Percentiles rank a stretch among this genome's conserved stretches.
Conservation (phyloP, 441 rosid genomes). For the Croton setiger region DNA sequence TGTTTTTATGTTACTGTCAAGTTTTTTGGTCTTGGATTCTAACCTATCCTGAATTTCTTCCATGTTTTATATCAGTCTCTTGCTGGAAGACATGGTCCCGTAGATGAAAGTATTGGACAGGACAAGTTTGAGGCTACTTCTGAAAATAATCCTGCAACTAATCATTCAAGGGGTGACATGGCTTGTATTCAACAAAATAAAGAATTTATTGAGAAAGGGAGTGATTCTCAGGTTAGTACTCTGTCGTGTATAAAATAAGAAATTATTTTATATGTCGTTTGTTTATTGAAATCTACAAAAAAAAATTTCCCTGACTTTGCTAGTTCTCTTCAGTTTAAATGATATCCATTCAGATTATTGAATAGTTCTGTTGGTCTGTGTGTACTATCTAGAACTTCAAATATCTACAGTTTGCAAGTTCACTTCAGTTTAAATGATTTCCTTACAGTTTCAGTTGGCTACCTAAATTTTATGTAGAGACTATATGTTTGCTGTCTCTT, state of each 20-base stretch:
- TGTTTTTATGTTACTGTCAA: not conserved
- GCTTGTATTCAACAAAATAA: constrained; percentile 36
- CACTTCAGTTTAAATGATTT: constrained; percentile 18
- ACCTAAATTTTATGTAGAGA: constrained; percentile 24
- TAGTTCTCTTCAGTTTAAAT: too few relatives aligned
- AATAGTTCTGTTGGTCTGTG: not conserved
- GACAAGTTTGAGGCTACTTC: constrained; percentile 64
- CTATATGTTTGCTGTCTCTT: constrained; percentile 36
- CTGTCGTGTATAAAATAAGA: not conserved
- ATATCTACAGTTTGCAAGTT: not conserved
- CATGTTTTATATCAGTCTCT: constrained; percentile 36
- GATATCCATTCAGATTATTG: too few relatives aligned
- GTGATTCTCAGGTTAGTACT: constrained; percentile 66
- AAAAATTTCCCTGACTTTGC: not conserved
- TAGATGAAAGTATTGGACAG: constrained; percentile 67
- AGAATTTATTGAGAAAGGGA: constrained; percentile 51
- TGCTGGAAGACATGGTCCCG: constrained; percentile 39
- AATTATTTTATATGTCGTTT: constrained; percentile 5
- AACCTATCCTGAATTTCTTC: constrained; percentile 26
- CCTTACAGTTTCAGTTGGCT: constrained; percentile 24
- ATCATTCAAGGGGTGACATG: constrained; percentile 40
- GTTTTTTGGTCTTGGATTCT: constrained; percentile 15
- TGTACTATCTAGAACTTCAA: not conserved
- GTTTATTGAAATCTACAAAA: not conserved
- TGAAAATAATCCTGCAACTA: constrained; percentile 65